phyloP scores from a whole-genome alignment of 345 rosid species.

The Rhodomyrtus tomentosa region DNA sequence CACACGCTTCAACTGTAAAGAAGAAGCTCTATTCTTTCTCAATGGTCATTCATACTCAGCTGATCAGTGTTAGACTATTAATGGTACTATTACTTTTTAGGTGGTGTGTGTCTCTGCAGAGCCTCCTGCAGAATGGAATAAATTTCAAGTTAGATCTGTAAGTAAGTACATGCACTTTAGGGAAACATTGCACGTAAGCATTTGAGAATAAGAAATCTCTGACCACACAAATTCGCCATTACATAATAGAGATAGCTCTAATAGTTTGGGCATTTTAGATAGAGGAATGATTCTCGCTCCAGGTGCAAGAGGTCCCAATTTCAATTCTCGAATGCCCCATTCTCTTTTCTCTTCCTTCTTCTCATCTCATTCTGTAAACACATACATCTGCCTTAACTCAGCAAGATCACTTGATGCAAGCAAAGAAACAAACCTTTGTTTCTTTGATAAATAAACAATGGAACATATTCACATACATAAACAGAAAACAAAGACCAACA shows the following conservation, averaged over 20 bases:
- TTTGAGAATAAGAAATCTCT: neutral
- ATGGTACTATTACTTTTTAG: neutral
- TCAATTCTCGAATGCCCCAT: neutral
- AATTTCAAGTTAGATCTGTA: neutral
- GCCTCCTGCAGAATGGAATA: neutral
- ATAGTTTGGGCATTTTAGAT: neutral
- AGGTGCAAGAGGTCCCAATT: slow-evolving; percentile 74
- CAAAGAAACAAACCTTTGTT: neutral
- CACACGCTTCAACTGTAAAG: neutral
- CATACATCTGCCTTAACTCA: neutral
- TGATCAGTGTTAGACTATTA: neutral
- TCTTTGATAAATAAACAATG: neutral
- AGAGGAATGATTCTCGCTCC: slow-evolving; percentile 78
- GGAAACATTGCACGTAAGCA: neutral
- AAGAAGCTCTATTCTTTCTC: neutral
- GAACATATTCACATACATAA: neutral
- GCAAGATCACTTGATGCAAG: neutral
- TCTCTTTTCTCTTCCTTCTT: neutral
- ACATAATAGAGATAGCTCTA: neutral
- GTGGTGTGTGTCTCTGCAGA: neutral
- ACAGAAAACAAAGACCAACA: neutral
- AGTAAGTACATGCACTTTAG: neutral
- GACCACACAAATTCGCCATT: neutral
- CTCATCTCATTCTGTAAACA: neutral
- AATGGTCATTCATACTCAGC: neutral